A percentile compares a stretch with the other conserved stretches of the same genome.
Conservation (phyloP, 371 early-diverging fungal species). For the Circinella umbellata region DNA sequence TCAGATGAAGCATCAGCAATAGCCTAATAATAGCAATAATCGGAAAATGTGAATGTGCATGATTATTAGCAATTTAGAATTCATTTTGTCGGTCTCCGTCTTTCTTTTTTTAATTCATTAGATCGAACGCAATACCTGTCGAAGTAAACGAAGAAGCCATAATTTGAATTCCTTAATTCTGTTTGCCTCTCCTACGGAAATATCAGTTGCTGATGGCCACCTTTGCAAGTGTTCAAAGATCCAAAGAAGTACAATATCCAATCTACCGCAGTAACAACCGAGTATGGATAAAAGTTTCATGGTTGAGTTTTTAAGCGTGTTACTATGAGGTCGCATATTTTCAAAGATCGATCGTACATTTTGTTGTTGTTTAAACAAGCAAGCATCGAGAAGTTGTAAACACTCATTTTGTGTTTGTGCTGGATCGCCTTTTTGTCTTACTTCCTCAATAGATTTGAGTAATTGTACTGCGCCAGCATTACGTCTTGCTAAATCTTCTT, state of each 20-base stretch:
- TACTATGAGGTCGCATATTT: slow-evolving; percentile 15
- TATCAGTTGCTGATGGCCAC: slow-evolving; percentile 7
- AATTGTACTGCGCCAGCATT: slow-evolving; percentile 29
- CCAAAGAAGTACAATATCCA: slow-evolving; percentile 35
- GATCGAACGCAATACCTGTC: slow-evolving; percentile 12
- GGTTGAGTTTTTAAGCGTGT: slow-evolving; percentile 17
- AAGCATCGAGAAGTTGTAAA: slow-evolving; percentile 39
- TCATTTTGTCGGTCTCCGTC: not conserved
- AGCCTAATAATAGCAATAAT: not conserved
- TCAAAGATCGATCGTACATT: slow-evolving; percentile 36
- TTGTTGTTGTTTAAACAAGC: slow-evolving; percentile 23
- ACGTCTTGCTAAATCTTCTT: slow-evolving; percentile 35
- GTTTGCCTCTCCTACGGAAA: slow-evolving; percentile 2
- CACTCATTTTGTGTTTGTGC: slow-evolving; percentile 41
- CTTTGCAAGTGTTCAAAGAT: slow-evolving; percentile 21
- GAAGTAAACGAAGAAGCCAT: slow-evolving; percentile 21
- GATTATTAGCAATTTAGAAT: too few species aligned
- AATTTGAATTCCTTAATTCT: slow-evolving; percentile 17
- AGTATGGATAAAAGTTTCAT: slow-evolving; percentile 18
- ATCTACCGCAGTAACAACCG: slow-evolving; percentile 37
- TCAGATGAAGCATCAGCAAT: slow-evolving; percentile 15
- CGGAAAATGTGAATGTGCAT: too few species aligned
- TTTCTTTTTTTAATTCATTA: not conserved
- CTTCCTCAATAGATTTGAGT: slow-evolving; percentile 32
- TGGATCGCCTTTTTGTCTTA: slow-evolving; percentile 27